Evolutionary conservation across 1,284 basidiomycete species (phyloP), one percentile per base, ranked within the genome.

Genomic region (Pisolithus thermaeus): DNA sequence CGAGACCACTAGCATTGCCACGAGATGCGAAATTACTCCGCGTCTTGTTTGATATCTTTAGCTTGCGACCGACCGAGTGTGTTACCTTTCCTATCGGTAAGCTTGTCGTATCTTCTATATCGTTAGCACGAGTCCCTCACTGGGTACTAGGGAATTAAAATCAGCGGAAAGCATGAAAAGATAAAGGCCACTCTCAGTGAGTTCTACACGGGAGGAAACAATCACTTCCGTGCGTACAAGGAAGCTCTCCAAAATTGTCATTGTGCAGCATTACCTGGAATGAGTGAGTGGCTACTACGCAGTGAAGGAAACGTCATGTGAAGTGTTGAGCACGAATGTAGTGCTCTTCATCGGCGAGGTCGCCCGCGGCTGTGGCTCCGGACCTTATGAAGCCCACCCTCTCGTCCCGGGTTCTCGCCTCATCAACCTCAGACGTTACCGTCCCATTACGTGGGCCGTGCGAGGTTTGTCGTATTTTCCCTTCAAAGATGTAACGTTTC

Each of bases 1-100:
- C 18, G 16, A 23, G 18, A 18, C 18, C 41, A n/a, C 22, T 53
- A 79, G 77, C 62, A 66, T 46, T 78, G 75, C 44, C 58, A 75
- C 28, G 62, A 64, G 18, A 56, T 75, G 22, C 69, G 73, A 30
- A 78, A 79, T 53, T 78, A 70, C 51, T 72, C 69, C 16, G 64
- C 62, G 18, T 73, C 75, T 12, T 65, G 66, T 50, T 56, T 68
- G 27, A 73, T 79, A 25, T 65, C 65, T 18, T 60, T 61, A 20
- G 74, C 68, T 56, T 51, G 63, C 63, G 47, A 68, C 66, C 52
- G 63, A 51, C 52, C 68, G 60, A 48, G 58, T 65, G 52, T 73
- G 57, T 54, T 65, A 60, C 63, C 66, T 18, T 65, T 68, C 42
- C 56, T 65, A 12, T 47, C 61, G 45, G 63, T 67, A 41, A 25